phyloP scores from a whole-genome alignment of 805 yeast species.

The Cyberlindnera japonica region DNA sequence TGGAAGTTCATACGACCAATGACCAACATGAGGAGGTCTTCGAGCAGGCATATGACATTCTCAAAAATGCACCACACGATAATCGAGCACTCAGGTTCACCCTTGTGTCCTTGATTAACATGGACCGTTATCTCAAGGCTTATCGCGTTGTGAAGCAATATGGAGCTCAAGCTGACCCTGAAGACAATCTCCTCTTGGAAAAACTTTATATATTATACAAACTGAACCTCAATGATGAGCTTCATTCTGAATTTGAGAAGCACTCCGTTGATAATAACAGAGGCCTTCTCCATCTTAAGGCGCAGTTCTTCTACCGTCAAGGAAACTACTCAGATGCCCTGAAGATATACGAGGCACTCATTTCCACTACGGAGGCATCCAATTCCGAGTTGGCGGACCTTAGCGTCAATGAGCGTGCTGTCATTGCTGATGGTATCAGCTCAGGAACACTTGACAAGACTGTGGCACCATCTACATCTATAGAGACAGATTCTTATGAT shows the following conservation, averaged over 20 bases:
- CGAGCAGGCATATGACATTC: conserved; percentile 26
- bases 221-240: conserved; percentile 34
- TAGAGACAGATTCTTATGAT: conserved; percentile 47
- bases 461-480: conserved; percentile 20
- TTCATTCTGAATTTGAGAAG: conserved; percentile 26
- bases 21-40: conserved; percentile 23
- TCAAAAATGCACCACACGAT: conserved; percentile 27
- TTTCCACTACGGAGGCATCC: conserved; percentile 32
- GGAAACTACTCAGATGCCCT: conserved; percentile 52
- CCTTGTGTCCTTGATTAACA: conserved; percentile 58
- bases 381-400: conserved; percentile 47
- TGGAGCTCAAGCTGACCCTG: conserved; percentile 30
- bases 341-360: conserved; percentile 45
- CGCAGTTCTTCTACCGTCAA: conserved; percentile 47
- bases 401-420: conserved; percentile 66
- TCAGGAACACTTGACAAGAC: conserved; percentile 10
- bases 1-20: conserved; percentile 23
- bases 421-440: conserved; percentile 44
- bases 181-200: conserved; percentile 44
- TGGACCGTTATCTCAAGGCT: conserved; percentile 59
- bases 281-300: conserved; percentile 46
- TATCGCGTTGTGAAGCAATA: conserved; percentile 37
- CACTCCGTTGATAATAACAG: conserved; percentile 26
- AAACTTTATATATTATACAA: conserved; percentile 63
- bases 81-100: conserved; percentile 40